Percentiles rank a stretch among this genome's conserved stretches.
phyloP scores from a whole-genome alignment of 179 eudicot genomes.

The Sideroxylon spinosum region DNA sequence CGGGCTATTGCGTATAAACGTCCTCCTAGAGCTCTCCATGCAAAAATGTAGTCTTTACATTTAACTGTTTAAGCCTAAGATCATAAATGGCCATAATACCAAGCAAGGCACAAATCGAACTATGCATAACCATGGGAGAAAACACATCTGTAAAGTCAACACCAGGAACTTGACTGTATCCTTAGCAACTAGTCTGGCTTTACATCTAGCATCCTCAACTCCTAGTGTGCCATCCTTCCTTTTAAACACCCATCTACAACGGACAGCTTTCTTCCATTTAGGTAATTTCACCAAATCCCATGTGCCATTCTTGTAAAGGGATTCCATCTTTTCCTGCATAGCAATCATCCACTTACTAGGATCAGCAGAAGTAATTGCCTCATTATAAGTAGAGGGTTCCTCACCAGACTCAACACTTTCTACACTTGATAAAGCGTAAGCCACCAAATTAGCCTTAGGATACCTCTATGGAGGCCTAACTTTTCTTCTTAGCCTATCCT shows the following conservation, averaged over 20 bases:
- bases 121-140: not conserved
- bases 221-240: not conserved
- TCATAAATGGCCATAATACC: no score
- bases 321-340: not conserved
- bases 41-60: not conserved
- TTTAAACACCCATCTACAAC: not conserved
- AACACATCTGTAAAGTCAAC: not conserved
- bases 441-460: not conserved
- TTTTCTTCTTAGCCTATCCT: not conserved
- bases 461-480: not conserved
- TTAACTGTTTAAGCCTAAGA: not conserved
- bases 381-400: not conserved
- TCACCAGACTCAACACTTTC: not conserved
- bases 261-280: not conserved
- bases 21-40: not conserved
- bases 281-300: not conserved
- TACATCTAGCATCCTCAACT: not conserved
- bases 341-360: not conserved
- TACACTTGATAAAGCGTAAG: not conserved
- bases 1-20: no score
- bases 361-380: not conserved
- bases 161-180: not conserved
- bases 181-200: not conserved
- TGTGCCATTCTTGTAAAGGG: not conserved
- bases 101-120: no score